phyloP scores from a whole-genome alignment of 495 filamentous ascomycete genomes.

The Penicillium parvum region DNA sequence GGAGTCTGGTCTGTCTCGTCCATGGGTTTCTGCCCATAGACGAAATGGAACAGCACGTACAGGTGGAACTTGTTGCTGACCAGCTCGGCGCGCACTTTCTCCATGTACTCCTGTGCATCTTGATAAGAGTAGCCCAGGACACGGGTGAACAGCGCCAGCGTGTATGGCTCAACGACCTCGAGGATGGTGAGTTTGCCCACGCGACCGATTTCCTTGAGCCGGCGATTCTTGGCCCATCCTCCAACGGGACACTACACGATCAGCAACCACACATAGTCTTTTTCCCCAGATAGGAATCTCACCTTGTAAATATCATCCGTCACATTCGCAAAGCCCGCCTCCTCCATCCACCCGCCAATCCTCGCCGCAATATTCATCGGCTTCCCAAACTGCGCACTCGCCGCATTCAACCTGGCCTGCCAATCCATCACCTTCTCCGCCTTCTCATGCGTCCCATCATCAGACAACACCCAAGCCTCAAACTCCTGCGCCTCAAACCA shows the following conservation, averaged over 20 bases:
- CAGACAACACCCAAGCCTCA: constrained; percentile 29
- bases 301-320: constrained; percentile 41
- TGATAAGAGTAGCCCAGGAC: constrained; percentile 45
- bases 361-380: constrained; percentile 30
- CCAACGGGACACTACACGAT: constrained; percentile 35
- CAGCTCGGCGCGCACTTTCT: constrained; percentile 34
- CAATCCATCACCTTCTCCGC: constrained; percentile 25
- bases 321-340: constrained; percentile 34
- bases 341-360: constrained; percentile 24
- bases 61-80: constrained; percentile 28
- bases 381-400: constrained; percentile 38
- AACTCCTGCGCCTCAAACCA: constrained; percentile 56
- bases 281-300: neutral
- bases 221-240: constrained; percentile 48
- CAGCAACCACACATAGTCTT: too few species aligned
- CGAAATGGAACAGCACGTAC: constrained; percentile 35
- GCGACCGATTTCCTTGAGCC: constrained; percentile 48
- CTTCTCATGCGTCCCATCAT: constrained; percentile 34
- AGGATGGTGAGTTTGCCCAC: constrained; percentile 31
- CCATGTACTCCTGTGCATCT: constrained; percentile 30
- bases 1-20: too few species aligned
- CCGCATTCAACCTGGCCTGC: constrained; percentile 24
- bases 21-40: constrained; percentile 38
- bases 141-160: constrained; percentile 51
- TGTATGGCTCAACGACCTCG: constrained; percentile 49